phyloP scores from a whole-genome alignment of 2,329 filamentous ascomycete species.

The Ilyonectria mors-panacis region DNA sequence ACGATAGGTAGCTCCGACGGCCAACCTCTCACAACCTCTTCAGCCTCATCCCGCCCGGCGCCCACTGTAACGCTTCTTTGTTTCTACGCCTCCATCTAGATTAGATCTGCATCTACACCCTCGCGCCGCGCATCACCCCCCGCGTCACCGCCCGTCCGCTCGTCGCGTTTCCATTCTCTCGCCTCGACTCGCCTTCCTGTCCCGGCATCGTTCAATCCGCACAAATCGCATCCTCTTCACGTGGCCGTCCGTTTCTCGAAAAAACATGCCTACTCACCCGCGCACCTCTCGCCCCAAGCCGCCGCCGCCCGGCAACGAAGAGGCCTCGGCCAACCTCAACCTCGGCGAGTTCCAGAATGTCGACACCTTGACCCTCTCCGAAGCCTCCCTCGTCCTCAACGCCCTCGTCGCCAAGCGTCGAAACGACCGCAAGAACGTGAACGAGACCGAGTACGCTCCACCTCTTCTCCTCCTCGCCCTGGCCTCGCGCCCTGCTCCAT shows the following conservation, averaged over 20 bases:
- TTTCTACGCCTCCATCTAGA: not conserved
- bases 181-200: not conserved
- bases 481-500: not conserved
- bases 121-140: conserved; percentile 10
- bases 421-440: conserved; percentile 84
- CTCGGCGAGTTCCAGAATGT: conserved; percentile 96
- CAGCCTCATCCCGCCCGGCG: conserved; percentile 27
- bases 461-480: not conserved
- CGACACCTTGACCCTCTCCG: conserved; percentile 91
- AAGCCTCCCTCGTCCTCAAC: conserved; percentile 92
- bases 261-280: conserved; percentile 41
- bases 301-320: conserved; percentile 83
- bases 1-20: conserved; percentile 35
- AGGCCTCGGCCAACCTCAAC: conserved; percentile 84
- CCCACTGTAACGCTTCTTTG: conserved; percentile 1
- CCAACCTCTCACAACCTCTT: conserved; percentile 17
- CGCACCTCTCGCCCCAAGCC: conserved; percentile 77
- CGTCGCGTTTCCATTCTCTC: conserved; percentile 12
- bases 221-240: not conserved
- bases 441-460: conserved; percentile 81
- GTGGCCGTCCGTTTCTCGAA: conserved; percentile 16
- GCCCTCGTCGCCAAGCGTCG: conserved; percentile 87
- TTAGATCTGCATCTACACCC: conserved; percentile 3
- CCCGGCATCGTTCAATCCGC: not conserved
- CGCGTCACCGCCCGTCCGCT: not conserved